These are phyloP conservation scores for Chytriomyces sp. DNA, from an alignment of 192 early-diverging fungal genomes.

Conservation along the genomic window DNA sequence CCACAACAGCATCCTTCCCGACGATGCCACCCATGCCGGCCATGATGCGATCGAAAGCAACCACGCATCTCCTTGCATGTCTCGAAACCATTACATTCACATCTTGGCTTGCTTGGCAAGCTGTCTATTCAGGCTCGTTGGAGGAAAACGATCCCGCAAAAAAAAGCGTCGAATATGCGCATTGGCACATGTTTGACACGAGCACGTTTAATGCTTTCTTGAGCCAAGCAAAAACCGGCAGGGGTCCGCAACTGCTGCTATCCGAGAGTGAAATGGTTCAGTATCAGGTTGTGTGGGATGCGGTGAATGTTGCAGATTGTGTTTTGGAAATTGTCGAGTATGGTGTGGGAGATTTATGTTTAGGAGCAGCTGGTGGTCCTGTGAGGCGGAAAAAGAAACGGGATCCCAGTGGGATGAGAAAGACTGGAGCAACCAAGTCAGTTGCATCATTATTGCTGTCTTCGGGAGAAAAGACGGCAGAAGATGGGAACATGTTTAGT, in stretches of 20 bases:
- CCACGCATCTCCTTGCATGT: conserved; percentile 19
- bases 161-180: conserved; percentile 7
- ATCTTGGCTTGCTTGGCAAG: conserved; percentile 17
- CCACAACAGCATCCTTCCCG: not conserved
- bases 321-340: conserved; percentile 11
- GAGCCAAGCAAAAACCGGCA: conserved; percentile 16
- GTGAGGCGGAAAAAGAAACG: conserved; percentile 8
- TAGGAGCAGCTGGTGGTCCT: not conserved
- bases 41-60: conserved; percentile 10
- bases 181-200: conserved; percentile 23
- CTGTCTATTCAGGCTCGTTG: not conserved
- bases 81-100: conserved; percentile 24
- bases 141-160: not conserved
- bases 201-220: not conserved
- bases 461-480: not conserved
- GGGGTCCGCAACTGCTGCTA: conserved; percentile 1
- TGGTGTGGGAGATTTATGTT: conserved; percentile 1
- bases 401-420: not conserved
- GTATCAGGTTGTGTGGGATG: not conserved
- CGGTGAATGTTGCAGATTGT: not conserved
- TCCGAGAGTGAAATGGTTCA: not conserved
- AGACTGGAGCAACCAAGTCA: not conserved
- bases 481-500: not conserved
- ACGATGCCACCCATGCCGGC: not conserved
- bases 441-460: too few species aligned